Percentiles rank a stretch among this genome's conserved stretches.
These are phyloP conservation scores for Hemisphaericaspora xylanilytica DNA, from an alignment of 1,139 yeast species.

Conservation along the genomic window DNA sequence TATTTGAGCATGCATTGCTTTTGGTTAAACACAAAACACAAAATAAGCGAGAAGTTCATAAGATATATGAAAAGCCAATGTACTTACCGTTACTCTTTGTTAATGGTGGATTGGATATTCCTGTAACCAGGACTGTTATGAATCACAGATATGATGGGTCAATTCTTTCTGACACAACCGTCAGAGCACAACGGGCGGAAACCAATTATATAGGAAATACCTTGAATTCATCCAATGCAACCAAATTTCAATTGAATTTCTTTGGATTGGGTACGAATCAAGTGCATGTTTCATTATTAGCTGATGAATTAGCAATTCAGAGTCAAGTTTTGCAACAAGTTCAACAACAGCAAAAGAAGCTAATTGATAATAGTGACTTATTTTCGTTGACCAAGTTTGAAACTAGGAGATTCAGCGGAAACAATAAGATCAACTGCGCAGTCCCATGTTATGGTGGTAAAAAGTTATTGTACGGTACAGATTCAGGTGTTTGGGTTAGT, in stretches of 20 bases:
- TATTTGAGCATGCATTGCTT: constrained; percentile 84
- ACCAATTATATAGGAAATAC: constrained; percentile 29
- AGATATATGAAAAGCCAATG: constrained; percentile 90
- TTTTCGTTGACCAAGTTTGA: constrained; percentile 74
- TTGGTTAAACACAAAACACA: constrained; percentile 85
- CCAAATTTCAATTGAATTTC: constrained; percentile 48
- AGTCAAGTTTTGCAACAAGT: constrained; percentile 80
- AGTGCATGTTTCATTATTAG: constrained; percentile 44
- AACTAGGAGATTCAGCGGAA: constrained; percentile 69
- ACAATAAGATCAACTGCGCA: constrained; percentile 81
- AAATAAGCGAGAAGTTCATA: constrained; percentile 86
- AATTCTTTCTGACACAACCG: constrained; percentile 36
- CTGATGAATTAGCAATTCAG: constrained; percentile 60
- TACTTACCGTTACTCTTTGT: constrained; percentile 81
- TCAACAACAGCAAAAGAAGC: constrained; percentile 70
- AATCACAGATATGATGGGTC: constrained; percentile 37
- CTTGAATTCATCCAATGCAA: constrained; percentile 20
- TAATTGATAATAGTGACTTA: constrained; percentile 72
- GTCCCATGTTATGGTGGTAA: constrained; percentile 96
- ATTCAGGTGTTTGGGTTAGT: constrained; percentile 83
- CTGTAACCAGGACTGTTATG: constrained; percentile 53
- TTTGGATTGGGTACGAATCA: constrained; percentile 46
- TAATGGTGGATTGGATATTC: constrained; percentile 76
- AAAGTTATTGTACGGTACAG: constrained; percentile 86
- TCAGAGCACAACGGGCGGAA: constrained; percentile 30